phyloP scores from a whole-genome alignment of 2,329 filamentous ascomycete species.

The Monascus ruber region DNA sequence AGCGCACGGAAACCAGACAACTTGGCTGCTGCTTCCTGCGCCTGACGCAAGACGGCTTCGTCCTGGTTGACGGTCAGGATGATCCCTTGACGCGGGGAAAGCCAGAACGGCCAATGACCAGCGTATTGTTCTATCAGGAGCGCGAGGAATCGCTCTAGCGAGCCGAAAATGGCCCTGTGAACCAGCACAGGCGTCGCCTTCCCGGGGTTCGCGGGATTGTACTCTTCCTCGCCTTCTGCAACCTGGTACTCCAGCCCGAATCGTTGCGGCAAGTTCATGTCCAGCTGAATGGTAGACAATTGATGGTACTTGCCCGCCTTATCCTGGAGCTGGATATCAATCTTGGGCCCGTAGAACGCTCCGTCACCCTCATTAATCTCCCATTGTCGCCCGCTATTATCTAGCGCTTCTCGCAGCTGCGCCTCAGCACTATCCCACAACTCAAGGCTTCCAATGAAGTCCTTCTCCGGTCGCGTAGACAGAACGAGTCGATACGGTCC shows the following conservation, averaged over 20 bases:
- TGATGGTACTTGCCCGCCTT: constrained; percentile 78
- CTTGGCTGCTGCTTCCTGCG: constrained; percentile 38
- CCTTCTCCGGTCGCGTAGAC: constrained; percentile 64
- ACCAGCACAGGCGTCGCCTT: constrained; percentile 65
- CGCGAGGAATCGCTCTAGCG: constrained; percentile 73
- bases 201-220: constrained; percentile 37
- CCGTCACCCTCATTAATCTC: constrained; percentile 69
- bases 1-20: constrained; percentile 34
- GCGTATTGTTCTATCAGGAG: constrained; percentile 73
- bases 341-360: constrained; percentile 86
- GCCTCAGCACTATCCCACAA: constrained; percentile 59
- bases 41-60: constrained; percentile 34
- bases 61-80: constrained; percentile 59
- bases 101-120: constrained; percentile 77
- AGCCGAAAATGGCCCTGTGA: constrained; percentile 74
- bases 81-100: constrained; percentile 67
- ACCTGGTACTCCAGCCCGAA: constrained; percentile 65
- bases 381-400: constrained; percentile 57
- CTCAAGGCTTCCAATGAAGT: constrained; percentile 63
- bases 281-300: constrained; percentile 77
- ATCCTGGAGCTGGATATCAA: constrained; percentile 72
- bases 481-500: constrained; percentile 64
- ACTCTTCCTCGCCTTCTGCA: constrained; percentile 30
- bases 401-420: constrained; percentile 54
- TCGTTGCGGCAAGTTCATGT: constrained; percentile 77